A percentile compares a stretch with the other conserved stretches of the same genome.
Evolutionary conservation across 1,139 yeast genomes (phyloP).

Genomic region (Protomyces lactucae-debilis): DNA sequence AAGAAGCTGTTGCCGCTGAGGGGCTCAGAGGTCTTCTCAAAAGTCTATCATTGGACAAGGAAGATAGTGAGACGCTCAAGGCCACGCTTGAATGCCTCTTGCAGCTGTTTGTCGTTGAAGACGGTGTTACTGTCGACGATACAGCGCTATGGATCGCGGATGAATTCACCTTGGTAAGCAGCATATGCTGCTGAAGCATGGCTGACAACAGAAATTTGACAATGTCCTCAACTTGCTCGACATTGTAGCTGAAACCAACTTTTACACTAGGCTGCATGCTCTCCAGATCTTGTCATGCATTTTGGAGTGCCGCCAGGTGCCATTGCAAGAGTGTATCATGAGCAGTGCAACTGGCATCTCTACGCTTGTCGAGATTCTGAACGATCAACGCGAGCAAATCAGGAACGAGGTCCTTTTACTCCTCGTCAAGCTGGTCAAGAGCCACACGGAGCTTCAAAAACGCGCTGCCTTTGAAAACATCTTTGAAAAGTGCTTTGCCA

Average conservation of each 20-base stretch:
- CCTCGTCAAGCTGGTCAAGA: slow-evolving; percentile 75
- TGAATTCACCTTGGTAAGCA: slow-evolving; percentile 63
- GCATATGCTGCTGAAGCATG: not conserved
- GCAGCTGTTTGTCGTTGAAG: slow-evolving; percentile 66
- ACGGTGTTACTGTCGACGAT: slow-evolving; percentile 54
- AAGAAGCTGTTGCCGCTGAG: slow-evolving; percentile 85
- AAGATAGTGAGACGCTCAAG: slow-evolving; percentile 67
- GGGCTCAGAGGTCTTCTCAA: slow-evolving; percentile 72
- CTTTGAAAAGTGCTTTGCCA: slow-evolving; percentile 70
- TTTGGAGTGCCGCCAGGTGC: slow-evolving; percentile 65
- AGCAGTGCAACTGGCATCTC: slow-evolving; percentile 77
- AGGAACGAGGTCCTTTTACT: slow-evolving; percentile 49
- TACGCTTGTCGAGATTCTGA: slow-evolving; percentile 61
- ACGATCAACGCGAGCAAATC: slow-evolving; percentile 78
- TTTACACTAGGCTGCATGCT: slow-evolving; percentile 72
- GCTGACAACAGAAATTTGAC: slow-evolving; percentile 45
- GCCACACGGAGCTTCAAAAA: slow-evolving; percentile 82
- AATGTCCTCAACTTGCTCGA: slow-evolving; percentile 56
- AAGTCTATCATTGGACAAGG: slow-evolving; percentile 61
- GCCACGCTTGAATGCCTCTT: slow-evolving; percentile 82
- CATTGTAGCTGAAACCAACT: slow-evolving; percentile 56
- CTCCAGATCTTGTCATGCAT: slow-evolving; percentile 81
- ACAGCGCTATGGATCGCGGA: slow-evolving; percentile 94
- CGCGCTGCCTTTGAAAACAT: slow-evolving; percentile 92
- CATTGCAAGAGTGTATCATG: slow-evolving; percentile 70